A percentile compares a stretch with the other conserved stretches of the same genome.
Conservation (phyloP, 441 rosid genomes). For the Arabidopsis hybrid region DNA sequence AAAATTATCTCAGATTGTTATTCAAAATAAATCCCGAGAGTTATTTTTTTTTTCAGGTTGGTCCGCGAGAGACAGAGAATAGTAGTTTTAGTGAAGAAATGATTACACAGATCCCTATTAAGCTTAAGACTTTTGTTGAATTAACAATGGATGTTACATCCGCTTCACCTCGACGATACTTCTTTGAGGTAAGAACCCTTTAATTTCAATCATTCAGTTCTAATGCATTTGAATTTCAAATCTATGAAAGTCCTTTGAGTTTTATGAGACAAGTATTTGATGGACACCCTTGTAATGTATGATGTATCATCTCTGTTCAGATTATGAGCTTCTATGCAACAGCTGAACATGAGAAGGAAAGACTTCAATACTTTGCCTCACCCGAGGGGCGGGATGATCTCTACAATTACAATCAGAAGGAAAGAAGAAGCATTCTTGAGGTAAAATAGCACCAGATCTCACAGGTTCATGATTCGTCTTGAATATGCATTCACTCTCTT, state of each 20-base stretch:
- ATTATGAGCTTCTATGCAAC: conserved; percentile 89
- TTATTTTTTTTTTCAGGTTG: conserved; percentile 58
- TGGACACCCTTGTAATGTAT: conserved; percentile 19
- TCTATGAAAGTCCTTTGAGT: background rate
- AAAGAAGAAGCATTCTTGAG: conserved; percentile 89
- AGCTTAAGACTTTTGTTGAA: conserved; percentile 75
- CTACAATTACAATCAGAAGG: conserved; percentile 31
- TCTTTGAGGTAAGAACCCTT: conserved; percentile 84
- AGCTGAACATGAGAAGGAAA: no score
- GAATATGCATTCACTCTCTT: conserved; percentile 11
- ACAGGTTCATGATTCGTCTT: conserved; percentile 14
- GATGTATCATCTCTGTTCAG: conserved; percentile 45
- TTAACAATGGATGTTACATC: conserved; percentile 95
- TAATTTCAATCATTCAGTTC: conserved; percentile 26
- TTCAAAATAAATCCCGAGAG: conserved; percentile 23
- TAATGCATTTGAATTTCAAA: conserved; percentile 25
- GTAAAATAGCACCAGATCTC: conserved; percentile 47
- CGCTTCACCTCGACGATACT: conserved; percentile 94
- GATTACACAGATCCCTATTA: conserved; percentile 55
- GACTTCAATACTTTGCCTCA: no score
- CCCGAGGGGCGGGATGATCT: no score
- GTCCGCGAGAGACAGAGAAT: conserved; percentile 55
- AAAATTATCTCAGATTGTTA: conserved; percentile 6
- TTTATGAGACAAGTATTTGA: conserved; percentile 32
- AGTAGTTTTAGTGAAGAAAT: conserved; percentile 33